Conservation (phyloP, 163 green algal genomes). For the Chlorella variabilis region DNA sequence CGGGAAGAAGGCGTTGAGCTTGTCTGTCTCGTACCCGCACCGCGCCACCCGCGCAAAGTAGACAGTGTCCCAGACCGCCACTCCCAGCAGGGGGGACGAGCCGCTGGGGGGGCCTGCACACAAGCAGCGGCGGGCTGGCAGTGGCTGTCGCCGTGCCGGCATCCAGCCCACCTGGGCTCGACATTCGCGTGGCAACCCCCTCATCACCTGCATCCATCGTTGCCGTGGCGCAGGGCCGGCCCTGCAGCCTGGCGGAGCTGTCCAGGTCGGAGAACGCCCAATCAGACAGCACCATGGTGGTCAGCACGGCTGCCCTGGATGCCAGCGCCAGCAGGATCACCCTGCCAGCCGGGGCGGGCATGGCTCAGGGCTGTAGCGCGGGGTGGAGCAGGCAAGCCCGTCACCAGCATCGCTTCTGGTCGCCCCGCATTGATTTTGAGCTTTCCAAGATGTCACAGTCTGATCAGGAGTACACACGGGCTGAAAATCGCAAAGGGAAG, state of each 20-base stretch:
- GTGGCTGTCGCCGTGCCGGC: not conserved
- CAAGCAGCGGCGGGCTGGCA: no score
- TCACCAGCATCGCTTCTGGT: no score
- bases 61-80: slow-evolving; percentile 85
- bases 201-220: no score
- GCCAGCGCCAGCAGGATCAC: slow-evolving; percentile 40
- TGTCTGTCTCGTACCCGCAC: slow-evolving; percentile 91
- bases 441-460: no score
- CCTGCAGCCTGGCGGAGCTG: slow-evolving; percentile 45
- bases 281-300: slow-evolving; percentile 34
- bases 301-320: slow-evolving; percentile 25
- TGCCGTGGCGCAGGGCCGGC: slow-evolving; percentile 17
- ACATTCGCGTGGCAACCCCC: no score
- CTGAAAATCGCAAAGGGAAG: no score
- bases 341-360: not conserved
- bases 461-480: no score
- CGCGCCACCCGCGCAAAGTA: slow-evolving; percentile 81
- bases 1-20: slow-evolving; percentile 93
- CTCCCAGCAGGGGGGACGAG: no score
- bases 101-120: no score
- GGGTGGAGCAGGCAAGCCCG: no score
- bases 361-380: not conserved
- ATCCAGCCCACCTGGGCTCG: not conserved
- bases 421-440: no score
- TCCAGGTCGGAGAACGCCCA: slow-evolving; percentile 45